Conservation (phyloP, 176 grass and related monocot species). For the Elaeis guineensis region DNA sequence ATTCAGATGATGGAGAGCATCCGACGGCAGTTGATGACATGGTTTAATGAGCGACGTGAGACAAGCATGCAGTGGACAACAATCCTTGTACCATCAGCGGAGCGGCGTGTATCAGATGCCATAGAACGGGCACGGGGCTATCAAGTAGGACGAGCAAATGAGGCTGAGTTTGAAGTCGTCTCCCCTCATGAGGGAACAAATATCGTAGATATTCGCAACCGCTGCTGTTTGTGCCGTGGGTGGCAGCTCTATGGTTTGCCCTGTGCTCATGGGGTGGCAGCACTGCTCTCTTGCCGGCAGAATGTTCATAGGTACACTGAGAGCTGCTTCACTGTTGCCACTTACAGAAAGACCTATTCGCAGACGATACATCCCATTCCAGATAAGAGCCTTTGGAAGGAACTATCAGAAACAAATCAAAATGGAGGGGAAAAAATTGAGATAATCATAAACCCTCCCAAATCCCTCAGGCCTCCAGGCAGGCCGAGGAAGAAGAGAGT, state of each 20-base stretch:
- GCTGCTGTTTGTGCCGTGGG: constrained; percentile 83
- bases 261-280: constrained; percentile 86
- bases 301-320: constrained; percentile 93
- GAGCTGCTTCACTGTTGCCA: constrained; percentile 83
- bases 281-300: constrained; percentile 82
- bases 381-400: constrained; percentile 71
- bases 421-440: constrained; percentile 29
- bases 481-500: constrained; percentile 77
- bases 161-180: constrained; percentile 87
- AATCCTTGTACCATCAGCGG: constrained; percentile 57
- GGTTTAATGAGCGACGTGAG: constrained; percentile 92
- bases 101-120: constrained; percentile 66
- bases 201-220: constrained; percentile 84
- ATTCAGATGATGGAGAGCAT: constrained; percentile 97
- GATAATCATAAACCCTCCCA: constrained; percentile 64
- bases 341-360: constrained; percentile 86
- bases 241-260: constrained; percentile 92
- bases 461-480: constrained; percentile 60
- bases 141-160: constrained; percentile 78
- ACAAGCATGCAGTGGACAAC: constrained; percentile 91
- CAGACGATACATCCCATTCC: constrained; percentile 96
- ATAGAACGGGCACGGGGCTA: constrained; percentile 83
- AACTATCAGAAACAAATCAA: constrained; percentile 32
- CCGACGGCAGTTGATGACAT: constrained; percentile 83
- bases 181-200: constrained; percentile 70